Conservation (phyloP, 768 basidiomycete genomes). For the Auricularia auricula-judae region DNA sequence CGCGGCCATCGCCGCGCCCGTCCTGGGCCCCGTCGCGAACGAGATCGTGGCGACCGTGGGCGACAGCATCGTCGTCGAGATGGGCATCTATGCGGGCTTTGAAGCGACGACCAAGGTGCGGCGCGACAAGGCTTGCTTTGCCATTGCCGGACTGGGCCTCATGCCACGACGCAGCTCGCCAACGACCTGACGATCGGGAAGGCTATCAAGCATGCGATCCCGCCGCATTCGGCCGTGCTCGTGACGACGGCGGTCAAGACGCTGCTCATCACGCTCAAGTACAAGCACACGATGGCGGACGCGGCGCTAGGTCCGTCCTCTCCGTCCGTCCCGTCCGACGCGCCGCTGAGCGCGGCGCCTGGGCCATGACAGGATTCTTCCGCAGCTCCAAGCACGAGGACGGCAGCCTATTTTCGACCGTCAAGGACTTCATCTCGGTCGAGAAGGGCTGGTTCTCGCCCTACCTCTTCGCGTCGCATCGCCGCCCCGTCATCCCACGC, state of each 20-base stretch:
- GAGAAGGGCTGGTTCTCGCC: constrained; percentile 64
- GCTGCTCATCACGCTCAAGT: constrained; percentile 48
- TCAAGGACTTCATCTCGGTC: constrained; percentile 34
- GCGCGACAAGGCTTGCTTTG: background rate
- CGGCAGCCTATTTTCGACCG: constrained; percentile 43
- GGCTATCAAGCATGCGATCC: constrained; percentile 36
- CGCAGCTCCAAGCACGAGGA: constrained; percentile 53
- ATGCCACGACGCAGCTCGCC: constrained; percentile 15
- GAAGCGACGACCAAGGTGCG: constrained; percentile 32
- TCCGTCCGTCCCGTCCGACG: background rate
- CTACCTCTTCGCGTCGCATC: constrained; percentile 50
- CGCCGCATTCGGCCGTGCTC: constrained; percentile 40
- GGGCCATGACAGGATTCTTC: constrained; percentile 28
- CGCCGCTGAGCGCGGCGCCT: background rate
- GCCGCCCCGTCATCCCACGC: constrained; percentile 49
- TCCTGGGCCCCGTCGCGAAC: constrained; percentile 47
- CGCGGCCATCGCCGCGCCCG: constrained; percentile 34
- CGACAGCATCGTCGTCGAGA: constrained; percentile 47
- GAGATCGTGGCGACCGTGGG: constrained; percentile 39
- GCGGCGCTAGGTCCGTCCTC: constrained; percentile 33
- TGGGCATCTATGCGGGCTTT: constrained; percentile 45
- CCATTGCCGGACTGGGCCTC: background rate
- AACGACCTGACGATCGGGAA: constrained; percentile 43
- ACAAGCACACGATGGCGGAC: constrained; percentile 46
- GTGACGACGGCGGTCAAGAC: constrained; percentile 49